Evolutionary conservation across 768 basidiomycete genomes (phyloP), one percentile per base, ranked within the genome.

Genomic region (Podaxis carcinomalis): DNA sequence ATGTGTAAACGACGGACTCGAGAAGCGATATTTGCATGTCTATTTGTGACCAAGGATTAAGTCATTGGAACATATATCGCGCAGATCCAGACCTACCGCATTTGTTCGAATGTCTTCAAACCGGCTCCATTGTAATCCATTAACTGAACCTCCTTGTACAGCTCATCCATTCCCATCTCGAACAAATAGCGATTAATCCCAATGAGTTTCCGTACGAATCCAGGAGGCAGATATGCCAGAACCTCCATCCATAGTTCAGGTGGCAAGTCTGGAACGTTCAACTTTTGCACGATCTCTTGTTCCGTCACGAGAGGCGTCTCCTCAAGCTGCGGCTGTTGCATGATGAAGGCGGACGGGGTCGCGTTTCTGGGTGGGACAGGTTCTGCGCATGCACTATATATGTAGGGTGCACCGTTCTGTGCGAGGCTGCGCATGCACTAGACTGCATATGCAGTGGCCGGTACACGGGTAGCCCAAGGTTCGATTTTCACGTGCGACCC

Each of bases 111-210:
- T 5, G 58, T 59, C 23, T 67, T 67, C 11, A 62, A 1, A 40
- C 65, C 70, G 1, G 57, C 53, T 16, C 64, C 60, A 47, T 68
- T 68, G 46, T 68, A 66, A 2, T 63, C 53, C n/a, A 68, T 65
- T n/a, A 75, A 65, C 46, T 69, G 62, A 9, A 73, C 58, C 56
- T 73, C 72, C 28, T 67, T 62, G 53, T 73, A 75, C 23, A 70
- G 65, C 40, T 73, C 68, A 27, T 70, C 58, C 64, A 73, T 62
- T 3, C 67, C 72, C 16, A 75, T 62, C 51, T 73, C 68, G 47
- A 73, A 75, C 5, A 73, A 64, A 7, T 53, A 51, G 27, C 72
- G 65, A 40, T 70, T 75, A 14, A 73, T 55, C 6, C 72, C 70
- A 49, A 72, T 65, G 63, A 73, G 59, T 55, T 66, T 73, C 32